Evolutionary conservation across 768 basidiomycete species (phyloP), one percentile per base, ranked within the genome.

Genomic region (Mycena epipterygia): DNA sequence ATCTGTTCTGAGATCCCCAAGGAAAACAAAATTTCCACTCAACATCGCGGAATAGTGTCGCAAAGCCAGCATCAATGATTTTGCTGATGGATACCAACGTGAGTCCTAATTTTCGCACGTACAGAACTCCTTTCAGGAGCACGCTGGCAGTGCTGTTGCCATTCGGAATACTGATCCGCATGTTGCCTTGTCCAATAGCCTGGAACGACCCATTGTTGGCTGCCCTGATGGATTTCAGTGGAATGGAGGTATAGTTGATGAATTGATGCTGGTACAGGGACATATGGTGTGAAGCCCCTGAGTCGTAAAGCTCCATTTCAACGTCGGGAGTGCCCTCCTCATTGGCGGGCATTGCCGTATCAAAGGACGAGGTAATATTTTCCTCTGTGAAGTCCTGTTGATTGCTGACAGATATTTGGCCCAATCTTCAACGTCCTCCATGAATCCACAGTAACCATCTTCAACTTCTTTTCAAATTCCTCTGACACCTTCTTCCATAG

Each of bases 41-140:
- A n/a, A n/a, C n/a, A n/a, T n/a, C n/a, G n/a, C n/a, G n/a, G n/a
- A n/a, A n/a, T n/a, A n/a, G n/a, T n/a, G n/a, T n/a, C n/a, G n/a
- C n/a, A n/a, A n/a, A n/a, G n/a, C n/a, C n/a, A n/a, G n/a, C n/a
- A n/a, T n/a, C n/a, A n/a, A n/a, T n/a, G n/a, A 82, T 73, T 25
- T 71, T 57, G 41, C 79, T 77, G 56, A 83, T 75, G 2, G 80
- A 82, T 4, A 83, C 64, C 1, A 83, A 17, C 17, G 44, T 46
- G 44, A 46, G 44, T 46, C 44, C 44, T 23, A 46, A n/a, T n/a
- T 46, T 46, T n/a, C n/a, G 44, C 23, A n/a, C 44, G 13, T 46
- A 46, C 44, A 46, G 12, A 5, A 46, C 44, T 46, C 44, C 44
- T 46, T 46, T 46, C 44, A 46, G 44, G 44, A 46, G 44, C 23